Percentiles rank a stretch among this genome's conserved stretches.
These are phyloP conservation scores for Schoenoplectus tabernaemontani DNA, from an alignment of 202 grass and related monocot genomes.

Conservation along the genomic window DNA sequence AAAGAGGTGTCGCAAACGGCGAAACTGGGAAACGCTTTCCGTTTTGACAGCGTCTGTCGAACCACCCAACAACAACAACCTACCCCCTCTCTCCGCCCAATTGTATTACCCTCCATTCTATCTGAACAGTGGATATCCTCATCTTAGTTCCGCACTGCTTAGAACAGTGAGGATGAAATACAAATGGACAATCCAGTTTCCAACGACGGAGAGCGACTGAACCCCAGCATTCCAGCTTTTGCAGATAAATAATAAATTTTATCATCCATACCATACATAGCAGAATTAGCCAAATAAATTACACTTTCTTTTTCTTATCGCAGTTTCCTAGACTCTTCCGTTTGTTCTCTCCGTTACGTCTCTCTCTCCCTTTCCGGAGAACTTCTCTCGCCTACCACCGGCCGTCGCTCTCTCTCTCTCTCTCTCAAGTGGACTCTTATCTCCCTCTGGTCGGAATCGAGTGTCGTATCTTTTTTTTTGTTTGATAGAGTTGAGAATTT, in stretches of 20 bases:
- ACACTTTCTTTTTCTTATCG: neutral
- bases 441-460: neutral
- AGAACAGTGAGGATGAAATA: neutral
- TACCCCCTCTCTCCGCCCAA: neutral
- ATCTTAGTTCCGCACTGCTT: neutral
- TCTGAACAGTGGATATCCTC: neutral
- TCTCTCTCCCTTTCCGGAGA: neutral
- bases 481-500: neutral
- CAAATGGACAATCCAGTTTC: neutral
- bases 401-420: constrained; percentile 36
- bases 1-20: neutral
- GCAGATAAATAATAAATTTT: neutral
- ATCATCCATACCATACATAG: too few species aligned
- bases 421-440: neutral
- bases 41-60: constrained; percentile 34
- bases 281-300: too few species aligned
- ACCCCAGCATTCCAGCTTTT: neutral
- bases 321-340: constrained; percentile 5
- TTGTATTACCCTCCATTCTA: neutral
- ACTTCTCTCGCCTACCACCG: constrained; percentile 20
- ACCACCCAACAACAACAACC: constrained; percentile 14
- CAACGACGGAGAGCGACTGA: constrained; percentile 6
- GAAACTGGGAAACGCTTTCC: constrained; percentile 31
- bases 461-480: neutral
- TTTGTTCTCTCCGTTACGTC: constrained; percentile 7